Evolutionary conservation across 148 eudicot species (phyloP).

Genomic region (Euryodendron excelsum): DNA sequence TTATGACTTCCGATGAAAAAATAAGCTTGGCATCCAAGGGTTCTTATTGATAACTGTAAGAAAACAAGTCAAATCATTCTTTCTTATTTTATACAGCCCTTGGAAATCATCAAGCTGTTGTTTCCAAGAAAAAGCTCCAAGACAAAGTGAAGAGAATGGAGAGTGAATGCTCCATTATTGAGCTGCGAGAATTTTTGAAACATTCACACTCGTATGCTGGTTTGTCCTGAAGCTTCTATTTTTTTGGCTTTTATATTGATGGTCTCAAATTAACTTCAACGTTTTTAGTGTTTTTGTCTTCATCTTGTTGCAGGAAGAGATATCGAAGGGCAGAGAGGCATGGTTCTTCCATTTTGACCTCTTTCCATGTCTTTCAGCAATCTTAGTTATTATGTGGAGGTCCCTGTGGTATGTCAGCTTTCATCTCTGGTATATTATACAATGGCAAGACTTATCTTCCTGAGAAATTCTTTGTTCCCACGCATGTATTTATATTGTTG

Average conservation of each 20-base stretch:
- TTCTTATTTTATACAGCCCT: slow-evolving; percentile 52
- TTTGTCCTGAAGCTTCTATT: slow-evolving; percentile 18
- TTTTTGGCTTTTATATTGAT: not conserved
- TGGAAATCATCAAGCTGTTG: slow-evolving; percentile 62
- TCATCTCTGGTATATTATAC: slow-evolving; percentile 8
- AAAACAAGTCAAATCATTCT: slow-evolving; percentile 10
- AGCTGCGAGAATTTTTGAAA: slow-evolving; percentile 62
- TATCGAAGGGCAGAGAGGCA: slow-evolving; percentile 48
- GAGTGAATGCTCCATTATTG: slow-evolving; percentile 31
- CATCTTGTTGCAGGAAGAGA: slow-evolving; percentile 51
- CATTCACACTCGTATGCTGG: slow-evolving; percentile 83
- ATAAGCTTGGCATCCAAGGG: not conserved
- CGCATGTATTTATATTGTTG: slow-evolving; percentile 5
- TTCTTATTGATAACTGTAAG: slow-evolving; percentile 8
- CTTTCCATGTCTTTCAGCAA: slow-evolving; percentile 89
- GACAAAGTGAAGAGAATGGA: slow-evolving; percentile 31
- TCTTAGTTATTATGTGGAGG: slow-evolving; percentile 76
- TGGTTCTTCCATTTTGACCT: slow-evolving; percentile 96
- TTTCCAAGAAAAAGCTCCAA: slow-evolving; percentile 35
- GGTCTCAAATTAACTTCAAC: not conserved
- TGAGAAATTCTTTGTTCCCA: not conserved
- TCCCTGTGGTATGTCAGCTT: slow-evolving; percentile 61
- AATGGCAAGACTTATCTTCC: not conserved
- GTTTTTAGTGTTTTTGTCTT: not conserved
- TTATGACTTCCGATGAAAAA: too few relatives aligned